Percentiles rank a stretch among this genome's conserved stretches.
Conservation (phyloP, 2,329 filamentous ascomycete species). For the Anthostomella pinea region DNA sequence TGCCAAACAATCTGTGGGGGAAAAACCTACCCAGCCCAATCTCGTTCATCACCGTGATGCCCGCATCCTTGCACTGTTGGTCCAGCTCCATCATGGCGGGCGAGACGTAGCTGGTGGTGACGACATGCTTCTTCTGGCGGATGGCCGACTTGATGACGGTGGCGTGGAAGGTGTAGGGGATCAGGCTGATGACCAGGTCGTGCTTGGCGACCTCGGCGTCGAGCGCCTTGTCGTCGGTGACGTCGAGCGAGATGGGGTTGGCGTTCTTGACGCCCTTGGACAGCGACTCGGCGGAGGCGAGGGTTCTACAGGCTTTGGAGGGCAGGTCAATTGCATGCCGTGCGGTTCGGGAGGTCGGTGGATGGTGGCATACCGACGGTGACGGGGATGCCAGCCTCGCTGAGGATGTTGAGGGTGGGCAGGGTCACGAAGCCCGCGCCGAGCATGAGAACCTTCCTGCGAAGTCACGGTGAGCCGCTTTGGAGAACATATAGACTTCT, state of each 20-base stretch:
- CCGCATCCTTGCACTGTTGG: slow-evolving; percentile 77
- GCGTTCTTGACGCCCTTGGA: slow-evolving; percentile 69
- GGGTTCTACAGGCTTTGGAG: slow-evolving; percentile 70
- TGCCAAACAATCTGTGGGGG: not conserved
- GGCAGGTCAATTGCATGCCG: slow-evolving; percentile 4
- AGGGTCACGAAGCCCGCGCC: slow-evolving; percentile 45
- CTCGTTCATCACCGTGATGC: slow-evolving; percentile 98
- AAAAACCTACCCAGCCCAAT: slow-evolving; percentile 61
- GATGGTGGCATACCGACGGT: slow-evolving; percentile 55
- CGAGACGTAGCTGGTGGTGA: slow-evolving; percentile 91
- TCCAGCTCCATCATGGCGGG: slow-evolving; percentile 91
- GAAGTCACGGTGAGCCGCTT: too few species aligned
- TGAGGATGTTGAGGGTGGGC: slow-evolving; percentile 63
- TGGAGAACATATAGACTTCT: not conserved
- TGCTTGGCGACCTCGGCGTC: slow-evolving; percentile 78
- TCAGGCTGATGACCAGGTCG: slow-evolving; percentile 77
- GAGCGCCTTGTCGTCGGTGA: slow-evolving; percentile 70
- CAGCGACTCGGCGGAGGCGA: slow-evolving; percentile 74
- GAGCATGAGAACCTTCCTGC: slow-evolving; percentile 43
- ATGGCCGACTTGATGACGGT: slow-evolving; percentile 92
- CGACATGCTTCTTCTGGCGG: slow-evolving; percentile 89
- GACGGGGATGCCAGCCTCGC: slow-evolving; percentile 57
- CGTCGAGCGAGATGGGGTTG: slow-evolving; percentile 78
- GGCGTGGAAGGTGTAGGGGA: slow-evolving; percentile 89
- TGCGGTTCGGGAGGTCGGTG: not conserved